Base-by-base conservation (phyloP, 1,139 yeast species). In the Hansenula lynferdii region DNA sequence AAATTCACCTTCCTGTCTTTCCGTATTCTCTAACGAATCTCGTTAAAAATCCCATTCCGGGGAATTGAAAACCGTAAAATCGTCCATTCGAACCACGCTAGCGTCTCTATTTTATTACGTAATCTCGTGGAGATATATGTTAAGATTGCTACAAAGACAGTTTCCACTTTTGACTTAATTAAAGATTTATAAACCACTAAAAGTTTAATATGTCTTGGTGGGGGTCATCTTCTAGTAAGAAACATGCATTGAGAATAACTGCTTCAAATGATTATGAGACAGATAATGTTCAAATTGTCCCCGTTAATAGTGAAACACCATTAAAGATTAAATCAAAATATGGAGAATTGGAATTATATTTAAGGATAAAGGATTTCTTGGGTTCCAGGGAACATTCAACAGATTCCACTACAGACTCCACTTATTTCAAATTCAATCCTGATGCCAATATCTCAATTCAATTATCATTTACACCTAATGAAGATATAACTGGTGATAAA, bases 331-430 rank as follows among this genome's bases (percentile, higher is more conserved):
- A 61, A 5, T 64, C 75, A 2, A 62, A 60, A 1, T 50, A 65
- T 22, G 79, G 78, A 0, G 47, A 48, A 1, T 66, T 72, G 41
- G 59, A 60, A 36, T 47, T 74, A n/a, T 39, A 56, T 11, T 62
- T 74, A 9, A 61, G 64, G 39, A 67, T 74, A 35, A 65, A 62
- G 45, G 62, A 69, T 44, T 75, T 74, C 44, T 70, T 67, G 40
- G 80, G 80, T 2, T 58, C 75, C 7, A 17, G 53, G 20, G 58
- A 58, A 12, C 78, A 74, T 45, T 43, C 49, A 16, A 42, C 51
- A 12, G 64, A 65, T 43, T 64, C 36, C 6, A 27, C 41, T 1
- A 16, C 20, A 5, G 31, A 22, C 4, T 44, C 48, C 3, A 30
- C 42, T 5, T 50, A 50, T 25, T 50, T 50, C 5, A 12, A 37